These are phyloP conservation scores for Trichophyton mentagrophytes DNA, from an alignment of 2,329 filamentous ascomycete genomes.

Conservation along the genomic window DNA sequence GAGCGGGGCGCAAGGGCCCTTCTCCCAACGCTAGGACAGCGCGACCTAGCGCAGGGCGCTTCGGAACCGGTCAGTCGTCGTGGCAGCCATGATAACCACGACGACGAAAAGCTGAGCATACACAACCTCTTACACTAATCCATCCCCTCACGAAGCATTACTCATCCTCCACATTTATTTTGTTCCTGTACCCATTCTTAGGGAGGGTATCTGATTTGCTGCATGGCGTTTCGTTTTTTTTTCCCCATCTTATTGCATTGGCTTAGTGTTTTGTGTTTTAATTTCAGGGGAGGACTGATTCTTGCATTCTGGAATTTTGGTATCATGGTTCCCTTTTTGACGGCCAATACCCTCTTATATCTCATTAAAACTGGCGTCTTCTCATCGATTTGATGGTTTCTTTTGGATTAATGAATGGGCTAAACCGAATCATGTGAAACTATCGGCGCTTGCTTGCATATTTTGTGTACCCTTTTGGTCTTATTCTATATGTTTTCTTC, in stretches of 20 bases:
- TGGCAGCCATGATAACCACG: constrained; percentile 14
- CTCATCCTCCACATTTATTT: not conserved
- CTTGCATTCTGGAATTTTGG: not conserved
- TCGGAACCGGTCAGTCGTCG: constrained; percentile 8
- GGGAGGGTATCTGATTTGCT: constrained; percentile 1
- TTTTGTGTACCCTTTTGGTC: not conserved
- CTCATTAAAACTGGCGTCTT: not conserved
- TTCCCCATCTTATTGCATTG: not conserved
- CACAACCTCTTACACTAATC: constrained; percentile 10
- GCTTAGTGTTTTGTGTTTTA: not conserved
- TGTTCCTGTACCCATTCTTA: not conserved
- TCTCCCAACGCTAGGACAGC: constrained; percentile 12
- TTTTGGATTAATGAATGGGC: not conserved
- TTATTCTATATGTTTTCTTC: not conserved
- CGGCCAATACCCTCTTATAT: not conserved
- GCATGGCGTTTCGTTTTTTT: not conserved
- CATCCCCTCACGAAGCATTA: not conserved
- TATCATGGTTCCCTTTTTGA: not conserved
- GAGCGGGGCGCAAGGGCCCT: constrained; percentile 15
- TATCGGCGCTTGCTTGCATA: not conserved
- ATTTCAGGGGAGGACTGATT: not conserved
- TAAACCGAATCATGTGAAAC: not conserved
- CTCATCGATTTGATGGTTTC: not conserved
- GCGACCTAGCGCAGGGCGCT: constrained; percentile 6
- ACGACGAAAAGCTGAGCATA: constrained; percentile 14